Percentiles rank a stretch among this genome's conserved stretches.
phyloP scores from a whole-genome alignment of 2,329 filamentous ascomycete species.

The Trichoderma oligosporum region DNA sequence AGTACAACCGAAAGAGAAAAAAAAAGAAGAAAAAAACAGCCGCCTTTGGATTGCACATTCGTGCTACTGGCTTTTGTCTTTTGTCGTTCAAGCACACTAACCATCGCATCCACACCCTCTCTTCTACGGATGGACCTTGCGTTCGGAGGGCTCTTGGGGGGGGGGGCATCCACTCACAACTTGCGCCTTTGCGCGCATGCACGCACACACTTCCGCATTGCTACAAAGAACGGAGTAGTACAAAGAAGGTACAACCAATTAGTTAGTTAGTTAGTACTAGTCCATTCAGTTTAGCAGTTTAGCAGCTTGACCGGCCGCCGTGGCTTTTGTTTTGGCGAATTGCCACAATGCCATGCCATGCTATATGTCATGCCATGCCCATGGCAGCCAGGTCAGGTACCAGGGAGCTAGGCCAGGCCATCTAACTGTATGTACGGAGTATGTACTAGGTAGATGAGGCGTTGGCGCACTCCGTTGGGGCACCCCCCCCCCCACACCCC shows the following conservation, averaged over 20 bases:
- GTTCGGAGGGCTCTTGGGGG: slow-evolving; percentile 12
- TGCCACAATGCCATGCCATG: no score
- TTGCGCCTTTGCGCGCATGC: slow-evolving; percentile 9
- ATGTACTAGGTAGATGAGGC: slow-evolving; percentile 12
- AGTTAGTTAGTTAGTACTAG: no score
- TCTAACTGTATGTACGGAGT: no score
- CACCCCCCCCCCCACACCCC: no score
- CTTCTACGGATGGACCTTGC: not conserved
- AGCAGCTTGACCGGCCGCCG: not conserved
- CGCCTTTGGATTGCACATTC: slow-evolving; percentile 8
- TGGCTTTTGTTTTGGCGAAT: slow-evolving; percentile 10
- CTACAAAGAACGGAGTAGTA: slow-evolving; percentile 1
- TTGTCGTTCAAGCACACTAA: no score
- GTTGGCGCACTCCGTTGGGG: slow-evolving; percentile 16
- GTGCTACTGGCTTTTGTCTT: slow-evolving; percentile 7
- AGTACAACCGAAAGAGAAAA: slow-evolving; percentile 7
- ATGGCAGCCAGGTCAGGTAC: slow-evolving; percentile 15
- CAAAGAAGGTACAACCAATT: no score
- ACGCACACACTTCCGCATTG: slow-evolving; percentile 13
- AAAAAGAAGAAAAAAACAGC: no score
- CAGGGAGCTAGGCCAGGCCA: slow-evolving; percentile 17
- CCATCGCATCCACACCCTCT: slow-evolving; percentile 17
- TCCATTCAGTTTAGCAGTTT: not conserved
- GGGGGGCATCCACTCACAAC: slow-evolving; percentile 15
- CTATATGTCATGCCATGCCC: no score